Evolutionary conservation across 2,329 filamentous ascomycete genomes (phyloP).

Genomic region (Claviceps maximensis): DNA sequence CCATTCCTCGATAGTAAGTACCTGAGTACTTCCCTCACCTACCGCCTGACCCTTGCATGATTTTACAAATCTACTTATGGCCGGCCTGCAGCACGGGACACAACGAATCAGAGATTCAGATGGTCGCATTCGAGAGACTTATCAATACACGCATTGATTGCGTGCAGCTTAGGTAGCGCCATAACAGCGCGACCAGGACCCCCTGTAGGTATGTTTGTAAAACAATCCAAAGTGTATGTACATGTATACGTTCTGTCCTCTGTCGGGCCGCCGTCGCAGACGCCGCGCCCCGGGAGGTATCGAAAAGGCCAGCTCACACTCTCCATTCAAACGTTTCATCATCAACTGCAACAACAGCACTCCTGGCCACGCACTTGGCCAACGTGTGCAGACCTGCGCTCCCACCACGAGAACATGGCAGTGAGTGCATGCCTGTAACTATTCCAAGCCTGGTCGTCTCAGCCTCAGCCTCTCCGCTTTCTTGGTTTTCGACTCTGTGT

Average conservation of each 20-base stretch:
- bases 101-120: too few relatives aligned
- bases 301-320: slow-evolving; percentile 10
- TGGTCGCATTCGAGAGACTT: too few relatives aligned
- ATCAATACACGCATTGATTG: too few relatives aligned
- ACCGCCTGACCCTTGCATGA: too few relatives aligned
- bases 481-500: not conserved
- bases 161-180: too few relatives aligned
- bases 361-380: not conserved
- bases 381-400: not conserved
- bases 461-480: not conserved
- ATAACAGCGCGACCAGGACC: too few relatives aligned
- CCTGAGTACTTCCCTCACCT: not conserved
- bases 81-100: too few relatives aligned
- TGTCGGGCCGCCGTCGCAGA: not conserved
- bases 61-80: too few relatives aligned
- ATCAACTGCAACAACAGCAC: not conserved
- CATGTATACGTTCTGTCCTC: not conserved
- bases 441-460: not conserved
- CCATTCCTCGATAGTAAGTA: too few relatives aligned
- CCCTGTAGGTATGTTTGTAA: too few relatives aligned
- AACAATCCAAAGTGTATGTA: too few relatives aligned
- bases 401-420: not conserved
- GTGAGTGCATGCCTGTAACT: not conserved
- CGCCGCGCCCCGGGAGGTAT: not conserved
- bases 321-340: not conserved